A percentile compares a stretch with the other conserved stretches of the same genome.
phyloP scores from a whole-genome alignment of 2,329 filamentous ascomycete species.

The Shiraia sp. region DNA sequence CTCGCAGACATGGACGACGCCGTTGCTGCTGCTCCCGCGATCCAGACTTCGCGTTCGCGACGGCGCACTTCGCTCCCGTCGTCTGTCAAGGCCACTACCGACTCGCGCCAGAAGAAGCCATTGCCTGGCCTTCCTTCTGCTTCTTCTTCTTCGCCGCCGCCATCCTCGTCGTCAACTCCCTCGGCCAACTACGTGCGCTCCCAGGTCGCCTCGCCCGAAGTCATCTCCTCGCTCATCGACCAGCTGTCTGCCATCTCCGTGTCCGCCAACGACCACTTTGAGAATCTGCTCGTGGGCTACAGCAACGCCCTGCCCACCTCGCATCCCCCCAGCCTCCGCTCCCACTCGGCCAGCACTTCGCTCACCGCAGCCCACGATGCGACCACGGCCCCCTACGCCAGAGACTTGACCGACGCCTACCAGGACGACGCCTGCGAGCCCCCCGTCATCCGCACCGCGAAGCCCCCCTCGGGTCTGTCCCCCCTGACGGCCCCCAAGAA shows the following conservation, averaged over 20 bases:
- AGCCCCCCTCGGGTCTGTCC: conserved; percentile 77
- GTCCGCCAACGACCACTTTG: conserved; percentile 71
- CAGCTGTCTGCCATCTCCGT: conserved; percentile 64
- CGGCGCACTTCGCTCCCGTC: conserved; percentile 36
- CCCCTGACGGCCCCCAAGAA: conserved; percentile 65
- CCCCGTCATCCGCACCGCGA: conserved; percentile 79
- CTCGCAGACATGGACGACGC: conserved; percentile 25
- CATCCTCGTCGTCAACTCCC: no score
- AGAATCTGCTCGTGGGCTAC: conserved; percentile 50
- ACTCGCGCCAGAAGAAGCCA: conserved; percentile 28
- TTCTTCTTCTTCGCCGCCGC: no score
- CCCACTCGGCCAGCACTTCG: conserved; percentile 27
- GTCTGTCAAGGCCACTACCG: conserved; percentile 14
- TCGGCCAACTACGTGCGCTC: conserved; percentile 43
- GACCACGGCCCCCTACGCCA: conserved; percentile 70
- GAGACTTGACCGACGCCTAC: conserved; percentile 54
- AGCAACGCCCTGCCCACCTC: conserved; percentile 37
- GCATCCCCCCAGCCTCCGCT: conserved; percentile 21
- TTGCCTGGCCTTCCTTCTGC: no score
- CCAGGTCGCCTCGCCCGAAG: conserved; percentile 62
- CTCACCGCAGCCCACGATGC: conserved; percentile 25
- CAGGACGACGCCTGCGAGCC: conserved; percentile 63
- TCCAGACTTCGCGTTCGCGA: conserved; percentile 28
- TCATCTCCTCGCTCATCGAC: conserved; percentile 68
- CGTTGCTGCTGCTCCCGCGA: conserved; percentile 18